Conservation (phyloP, 1,284 basidiomycete genomes). For the Puccinia hordei region DNA sequence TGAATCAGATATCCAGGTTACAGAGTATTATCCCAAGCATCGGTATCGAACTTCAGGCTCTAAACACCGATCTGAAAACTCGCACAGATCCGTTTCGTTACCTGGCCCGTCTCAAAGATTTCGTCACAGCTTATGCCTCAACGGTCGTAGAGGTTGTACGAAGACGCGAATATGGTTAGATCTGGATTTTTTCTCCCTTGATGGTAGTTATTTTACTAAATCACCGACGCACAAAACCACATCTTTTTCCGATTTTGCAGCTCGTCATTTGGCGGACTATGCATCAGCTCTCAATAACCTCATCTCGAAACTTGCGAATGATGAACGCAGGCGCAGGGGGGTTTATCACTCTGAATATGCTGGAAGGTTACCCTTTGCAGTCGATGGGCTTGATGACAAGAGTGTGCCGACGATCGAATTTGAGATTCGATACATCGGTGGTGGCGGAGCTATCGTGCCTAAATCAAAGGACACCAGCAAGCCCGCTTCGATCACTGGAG, state of each 20-base stretch:
- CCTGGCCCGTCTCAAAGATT: slow-evolving; percentile 80
- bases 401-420: slow-evolving; percentile 48
- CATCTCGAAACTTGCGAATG: slow-evolving; percentile 50
- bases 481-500: slow-evolving; percentile 50
- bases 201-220: neutral
- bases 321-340: slow-evolving; percentile 53
- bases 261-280: slow-evolving; percentile 53
- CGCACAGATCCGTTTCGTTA: slow-evolving; percentile 77
- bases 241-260: too few species aligned
- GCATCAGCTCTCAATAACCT: slow-evolving; percentile 51
- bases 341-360: slow-evolving; percentile 53
- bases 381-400: slow-evolving; percentile 51
- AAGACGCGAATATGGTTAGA: slow-evolving; percentile 78
- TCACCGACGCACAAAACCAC: too few species aligned
- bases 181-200: neutral
- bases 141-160: slow-evolving; percentile 87
- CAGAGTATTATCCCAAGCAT: slow-evolving; percentile 68
- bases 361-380: slow-evolving; percentile 57
- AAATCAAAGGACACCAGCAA: slow-evolving; percentile 48
- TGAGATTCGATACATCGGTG: slow-evolving; percentile 28
- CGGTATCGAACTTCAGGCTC: slow-evolving; percentile 67
- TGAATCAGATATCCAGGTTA: slow-evolving; percentile 66
- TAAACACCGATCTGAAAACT: slow-evolving; percentile 53
- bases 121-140: slow-evolving; percentile 89
- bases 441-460: neutral